Evolutionary conservation across 257 asterid genomes (phyloP).

Genomic region (Salvia splendens): DNA sequence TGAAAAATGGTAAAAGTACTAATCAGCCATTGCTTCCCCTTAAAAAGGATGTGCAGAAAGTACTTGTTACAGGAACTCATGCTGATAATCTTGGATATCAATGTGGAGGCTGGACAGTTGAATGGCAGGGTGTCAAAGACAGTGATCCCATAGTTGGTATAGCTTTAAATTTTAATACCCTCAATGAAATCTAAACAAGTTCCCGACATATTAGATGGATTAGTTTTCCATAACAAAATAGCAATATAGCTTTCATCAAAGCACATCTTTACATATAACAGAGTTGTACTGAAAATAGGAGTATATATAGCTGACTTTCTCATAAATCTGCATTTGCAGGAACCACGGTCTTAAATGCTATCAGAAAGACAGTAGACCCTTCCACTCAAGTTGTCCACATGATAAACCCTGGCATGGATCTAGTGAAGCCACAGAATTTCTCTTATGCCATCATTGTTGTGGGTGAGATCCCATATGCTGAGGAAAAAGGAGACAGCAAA

Average conservation of each 20-base stretch:
- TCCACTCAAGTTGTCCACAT: conserved; percentile 43
- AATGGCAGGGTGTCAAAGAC: conserved; percentile 62
- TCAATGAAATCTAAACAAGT: neutral
- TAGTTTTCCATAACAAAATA: neutral
- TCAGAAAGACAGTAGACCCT: conserved; percentile 52
- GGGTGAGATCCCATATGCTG: conserved; percentile 58
- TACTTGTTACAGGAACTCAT: conserved; percentile 61
- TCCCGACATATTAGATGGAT: neutral
- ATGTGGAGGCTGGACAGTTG: conserved; percentile 69
- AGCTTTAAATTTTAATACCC: neutral
- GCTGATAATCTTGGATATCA: conserved; percentile 65
- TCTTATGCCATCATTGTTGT: conserved; percentile 57
- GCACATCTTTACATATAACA: neutral
- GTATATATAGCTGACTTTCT: neutral
- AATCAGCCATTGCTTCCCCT: conserved; percentile 51
- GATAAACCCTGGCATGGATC: conserved; percentile 37
- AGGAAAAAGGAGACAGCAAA: conserved; percentile 44
- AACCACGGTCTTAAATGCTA: conserved; percentile 52
- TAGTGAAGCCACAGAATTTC: conserved; percentile 39
- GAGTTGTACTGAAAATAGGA: neutral
- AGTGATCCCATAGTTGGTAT: conserved; percentile 53
- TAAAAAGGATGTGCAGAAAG: conserved; percentile 41
- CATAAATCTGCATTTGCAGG: conserved; percentile 39
- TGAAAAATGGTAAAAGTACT: conserved; percentile 53
- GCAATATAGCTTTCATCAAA: conserved; percentile 9